Percentiles rank a stretch among this genome's conserved stretches.
phyloP scores from a whole-genome alignment of 2,329 filamentous ascomycete genomes.

The Claviceps capensis region DNA sequence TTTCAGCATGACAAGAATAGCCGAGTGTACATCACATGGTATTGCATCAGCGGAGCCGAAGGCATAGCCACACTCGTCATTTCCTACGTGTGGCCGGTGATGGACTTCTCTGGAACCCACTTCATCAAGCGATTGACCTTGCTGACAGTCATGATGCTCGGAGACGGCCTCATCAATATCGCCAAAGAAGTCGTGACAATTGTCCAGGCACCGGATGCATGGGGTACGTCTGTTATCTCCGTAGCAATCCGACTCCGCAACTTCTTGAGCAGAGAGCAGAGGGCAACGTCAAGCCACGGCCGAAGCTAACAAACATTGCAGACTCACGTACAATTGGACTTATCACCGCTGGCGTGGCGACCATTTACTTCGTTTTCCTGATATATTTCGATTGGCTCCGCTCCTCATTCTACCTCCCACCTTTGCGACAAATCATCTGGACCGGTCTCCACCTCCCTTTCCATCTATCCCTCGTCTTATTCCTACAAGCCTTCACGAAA shows the following conservation, averaged over 20 bases:
- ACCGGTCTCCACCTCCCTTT: constrained; percentile 46
- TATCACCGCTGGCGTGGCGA: constrained; percentile 23
- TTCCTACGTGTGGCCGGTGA: constrained; percentile 39
- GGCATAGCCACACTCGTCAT: constrained; percentile 35
- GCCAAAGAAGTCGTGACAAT: neutral
- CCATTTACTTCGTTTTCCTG: constrained; percentile 33
- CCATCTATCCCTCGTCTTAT: constrained; percentile 46
- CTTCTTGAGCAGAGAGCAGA: neutral
- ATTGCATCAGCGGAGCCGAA: constrained; percentile 39
- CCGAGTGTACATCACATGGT: constrained; percentile 31
- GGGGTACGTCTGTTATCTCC: neutral
- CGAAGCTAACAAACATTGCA: neutral
- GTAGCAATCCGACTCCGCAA: neutral
- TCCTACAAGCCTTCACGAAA: constrained; percentile 50
- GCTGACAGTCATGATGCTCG: constrained; percentile 52
- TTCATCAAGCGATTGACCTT: constrained; percentile 50
- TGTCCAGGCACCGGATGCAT: neutral
- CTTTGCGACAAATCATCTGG: constrained; percentile 46
- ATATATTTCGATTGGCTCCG: constrained; percentile 50
- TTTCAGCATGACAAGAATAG: constrained; percentile 20
- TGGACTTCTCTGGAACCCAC: constrained; percentile 49
- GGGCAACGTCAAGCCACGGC: neutral
- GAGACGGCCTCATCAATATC: constrained; percentile 31
- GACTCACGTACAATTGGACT: constrained; percentile 23
- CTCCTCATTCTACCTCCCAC: constrained; percentile 38